Evolutionary conservation across 306 rosid genomes (phyloP), one percentile per base, ranked within the genome.

Genomic region (Astragalus glycyphyllos): DNA sequence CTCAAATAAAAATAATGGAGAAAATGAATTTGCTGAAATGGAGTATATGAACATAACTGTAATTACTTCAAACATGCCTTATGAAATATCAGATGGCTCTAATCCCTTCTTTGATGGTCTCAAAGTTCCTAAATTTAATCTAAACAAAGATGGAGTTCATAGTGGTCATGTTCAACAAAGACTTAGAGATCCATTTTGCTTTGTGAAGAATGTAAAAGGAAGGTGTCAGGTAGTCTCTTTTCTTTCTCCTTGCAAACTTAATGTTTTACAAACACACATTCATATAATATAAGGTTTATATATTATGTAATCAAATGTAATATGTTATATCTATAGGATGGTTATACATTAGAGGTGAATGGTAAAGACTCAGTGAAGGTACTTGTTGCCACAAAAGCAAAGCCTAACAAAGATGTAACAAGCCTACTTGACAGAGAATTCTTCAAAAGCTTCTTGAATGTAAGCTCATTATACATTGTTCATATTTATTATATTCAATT

Each of bases 11-110:
- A 55, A 54, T 11, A 11, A 76, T 8, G 88, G 88, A 0, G 81
- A 84, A 68, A 94, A 94, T 83, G 99, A 91, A 75, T 91, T 91
- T 83, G 89, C 99, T 20, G 85, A 84, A 48, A 86, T 94, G 96
- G 84, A 84, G 79, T 91, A 86, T 61, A 86, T 86, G 84, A 94
- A 94, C 81, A 83, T 94, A 74, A 89, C 92, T 34, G 96, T 87
- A 1, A 76, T 86, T 51, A 91, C 99, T 72, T 94, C 99, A 37
- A 94, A 94, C 55, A 61, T 86, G 60, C 99, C 99, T 8, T 91
- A 87, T 79, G 97, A 88, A 7, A 59, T 77, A 54, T 75, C 72
- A 32, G 91, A 89, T 82, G 97, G 96, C 15, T 91, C 99, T 44
- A 91, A 94, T 68, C 97, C 97, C 50, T 83, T 83, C 68, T 91